A percentile compares a stretch with the other conserved stretches of the same genome.
phyloP scores from a whole-genome alignment of 1,284 basidiomycete genomes.

The Erythrobasidium hasegawianum region DNA sequence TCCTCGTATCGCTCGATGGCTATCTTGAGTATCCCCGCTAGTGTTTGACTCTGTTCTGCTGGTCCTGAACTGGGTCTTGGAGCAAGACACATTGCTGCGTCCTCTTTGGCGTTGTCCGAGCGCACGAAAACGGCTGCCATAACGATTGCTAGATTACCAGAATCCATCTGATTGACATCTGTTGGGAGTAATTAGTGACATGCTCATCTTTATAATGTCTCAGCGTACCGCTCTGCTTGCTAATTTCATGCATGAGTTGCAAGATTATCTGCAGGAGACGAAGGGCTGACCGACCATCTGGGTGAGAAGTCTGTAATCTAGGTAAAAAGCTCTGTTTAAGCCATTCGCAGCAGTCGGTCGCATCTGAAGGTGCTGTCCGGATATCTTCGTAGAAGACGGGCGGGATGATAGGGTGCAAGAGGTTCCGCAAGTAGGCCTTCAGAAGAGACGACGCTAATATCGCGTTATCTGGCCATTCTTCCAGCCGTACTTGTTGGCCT shows the following conservation, averaged over 20 bases:
- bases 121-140: conserved; percentile 38
- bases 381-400: conserved; percentile 11
- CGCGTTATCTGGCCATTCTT: conserved; percentile 35
- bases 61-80: neutral
- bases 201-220: neutral
- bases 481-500: conserved; percentile 37
- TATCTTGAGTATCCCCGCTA: conserved; percentile 9
- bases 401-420: conserved; percentile 36
- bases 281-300: neutral
- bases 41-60: too few species aligned
- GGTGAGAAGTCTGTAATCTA: conserved; percentile 3
- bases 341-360: conserved; percentile 10
- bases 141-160: conserved; percentile 41
- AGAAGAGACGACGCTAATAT: conserved; percentile 41
- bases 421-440: conserved; percentile 36
- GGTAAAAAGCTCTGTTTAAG: conserved; percentile 34
- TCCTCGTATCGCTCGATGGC: conserved; percentile 3
- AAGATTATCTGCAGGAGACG: conserved; percentile 32
- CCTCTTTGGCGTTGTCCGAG: conserved; percentile 28
- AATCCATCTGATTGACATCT: conserved; percentile 39
- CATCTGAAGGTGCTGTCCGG: conserved; percentile 26
- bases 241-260: conserved; percentile 24
- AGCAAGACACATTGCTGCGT: conserved; percentile 19
- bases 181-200: neutral
- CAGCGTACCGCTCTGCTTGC: conserved; percentile 9